A percentile compares a stretch with the other conserved stretches of the same genome.
These are phyloP conservation scores for Lentinula raphanica DNA, from an alignment of 768 basidiomycete genomes.

Conservation along the genomic window DNA sequence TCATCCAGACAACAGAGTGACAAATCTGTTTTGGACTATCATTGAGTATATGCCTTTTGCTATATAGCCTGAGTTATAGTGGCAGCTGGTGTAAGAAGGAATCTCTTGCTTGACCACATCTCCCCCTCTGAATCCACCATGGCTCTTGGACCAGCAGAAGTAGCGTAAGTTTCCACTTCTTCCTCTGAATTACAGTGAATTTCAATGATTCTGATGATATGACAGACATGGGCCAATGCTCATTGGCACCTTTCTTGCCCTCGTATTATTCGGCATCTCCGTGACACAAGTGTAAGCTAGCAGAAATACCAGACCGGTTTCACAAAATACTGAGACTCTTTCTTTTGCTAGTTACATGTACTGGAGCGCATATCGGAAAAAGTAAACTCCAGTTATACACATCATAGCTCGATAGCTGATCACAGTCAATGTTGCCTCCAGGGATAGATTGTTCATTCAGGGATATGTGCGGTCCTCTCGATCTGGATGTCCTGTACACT, in stretches of 20 bases:
- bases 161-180: constrained; percentile 23
- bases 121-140: not conserved
- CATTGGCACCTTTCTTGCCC: constrained; percentile 42
- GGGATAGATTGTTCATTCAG: not conserved
- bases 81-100: not conserved
- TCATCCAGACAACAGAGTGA: no score
- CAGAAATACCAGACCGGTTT: not conserved
- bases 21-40: no score
- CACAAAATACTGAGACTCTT: no score
- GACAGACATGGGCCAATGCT: constrained; percentile 45
- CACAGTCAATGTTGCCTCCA: no score
- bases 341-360: constrained; percentile 34
- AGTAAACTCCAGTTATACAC: constrained; percentile 15
- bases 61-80: no score
- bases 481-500: not conserved
- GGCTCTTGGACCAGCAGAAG: constrained; percentile 22
- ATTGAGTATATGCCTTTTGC: no score
- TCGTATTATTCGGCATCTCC: constrained; percentile 46
- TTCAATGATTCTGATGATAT: not conserved
- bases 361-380: constrained; percentile 32
- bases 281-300: constrained; percentile 32
- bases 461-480: not conserved
- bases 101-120: not conserved
- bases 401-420: no score
- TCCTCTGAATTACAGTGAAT: not conserved